Base-by-base conservation (phyloP, 768 basidiomycete genomes). In the Tephrocybe rancida region DNA sequence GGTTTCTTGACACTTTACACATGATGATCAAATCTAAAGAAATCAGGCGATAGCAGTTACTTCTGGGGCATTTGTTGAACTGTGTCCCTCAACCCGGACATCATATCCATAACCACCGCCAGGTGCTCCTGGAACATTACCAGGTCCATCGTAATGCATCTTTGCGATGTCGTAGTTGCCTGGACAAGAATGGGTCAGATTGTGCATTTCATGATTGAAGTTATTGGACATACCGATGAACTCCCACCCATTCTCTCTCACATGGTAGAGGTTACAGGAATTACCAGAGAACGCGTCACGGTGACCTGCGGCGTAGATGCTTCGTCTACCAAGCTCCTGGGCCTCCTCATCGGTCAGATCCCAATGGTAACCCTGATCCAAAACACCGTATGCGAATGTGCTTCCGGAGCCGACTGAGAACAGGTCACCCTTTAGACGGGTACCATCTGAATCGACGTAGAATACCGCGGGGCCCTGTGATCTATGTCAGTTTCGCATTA, bases 341-440 rank as follows among this genome's bases (percentile, higher is more conserved):
- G 97, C 97, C 57, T 97, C 96, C 56, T 87, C 94, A 53, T 92
- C 93, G 19, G 87, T 83, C 55, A 99, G 73, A 66, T 98, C 95
- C 92, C 91, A 98, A 55, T 76, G 84, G 68, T 95, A 95, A 11
- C 90, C 95, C 72, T 97, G 95, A 71, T 98, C 97, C 44, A 97
- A 80, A 1, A 98, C 93, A 80, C 97, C 96, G 65, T 98, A 98
- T n/a, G 97, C 97, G 62, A 95, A 97, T 6, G 97, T 98, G 68
- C 91, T 93, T 64, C 97, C 97, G 3, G 96, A 98, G 25, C 97
- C 97, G 30, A 99, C 97, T 5, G 95, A 97, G 78, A 99, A 99
- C n/a, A 98, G 71, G 70, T 99, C 87, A 46, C 97, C 97, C 68
- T 95, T 96, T 44, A 98, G 78, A 26, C 97, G 88, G 6, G 92